Evolutionary conservation across 768 basidiomycete species (phyloP), one percentile per base, ranked within the genome.

Genomic region (Serpula lacrymans): DNA sequence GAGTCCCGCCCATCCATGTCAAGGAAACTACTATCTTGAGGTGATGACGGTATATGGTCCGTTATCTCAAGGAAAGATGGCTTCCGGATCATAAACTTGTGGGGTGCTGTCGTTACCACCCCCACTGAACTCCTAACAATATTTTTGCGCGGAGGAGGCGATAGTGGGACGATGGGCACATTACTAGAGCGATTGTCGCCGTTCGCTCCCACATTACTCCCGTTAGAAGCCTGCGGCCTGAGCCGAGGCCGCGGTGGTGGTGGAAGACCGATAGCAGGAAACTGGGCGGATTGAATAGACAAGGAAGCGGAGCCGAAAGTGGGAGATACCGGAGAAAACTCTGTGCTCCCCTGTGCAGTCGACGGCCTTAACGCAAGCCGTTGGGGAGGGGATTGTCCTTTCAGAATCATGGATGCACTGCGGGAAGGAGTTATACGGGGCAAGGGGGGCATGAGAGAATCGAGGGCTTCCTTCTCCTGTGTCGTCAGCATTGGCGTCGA

Each of bases 61-160:
- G 32, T 37, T 43, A 87, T 83, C 25, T 85, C 82, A 34, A 87
- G 64, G 58, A 87, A 87, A 1, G 83, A 85, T 14, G 84, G 78
- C 53, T 84, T 83, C 52, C 70, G 70, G 64, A 81, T 72, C 45
- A 85, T 65, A 6, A 76, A 77, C 34, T 67, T 71, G 33, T 73
- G 71, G 42, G 69, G 70, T 31, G 69, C 51, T n/a, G 52, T 47
- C 40, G 62, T 68, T 35, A 75, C 74, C 16, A 62, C 47, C 13
- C 10, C 20, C 12, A 37, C 4, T 13, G 44, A 41, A 5, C 33
- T 22, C 9, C 17, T 28, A 25, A 32, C 11, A 24, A 21, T 39
- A 18, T 46, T 37, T 16, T 30, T 39, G 34, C 34, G 42, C 13
- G 16, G 30, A 4, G 66, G 68, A 24, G 66, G 70, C 1, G 64